Base-by-base conservation (phyloP, 345 rosid species). In the Noccaea caerulescens region DNA sequence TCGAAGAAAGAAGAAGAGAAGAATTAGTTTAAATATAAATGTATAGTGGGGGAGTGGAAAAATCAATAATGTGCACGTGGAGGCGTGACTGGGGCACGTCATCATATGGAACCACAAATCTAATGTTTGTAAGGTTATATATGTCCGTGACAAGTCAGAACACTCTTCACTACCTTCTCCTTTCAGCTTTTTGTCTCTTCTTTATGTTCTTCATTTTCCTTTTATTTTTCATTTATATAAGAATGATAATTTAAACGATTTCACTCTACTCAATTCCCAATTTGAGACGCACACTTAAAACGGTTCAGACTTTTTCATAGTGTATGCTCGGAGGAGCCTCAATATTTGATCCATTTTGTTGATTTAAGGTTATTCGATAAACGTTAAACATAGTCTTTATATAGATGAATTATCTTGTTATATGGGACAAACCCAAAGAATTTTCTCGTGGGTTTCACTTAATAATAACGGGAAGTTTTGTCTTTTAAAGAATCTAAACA, bases 141-240 rank as follows among this genome's bases (percentile, higher is more conserved):
- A 16, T 66, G 67, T 66, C 67, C 67, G 46, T 73, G 77, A 72
- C 70, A 63, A 64, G 25, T 73, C 60, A 39, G 46, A 58, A 38
- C 77, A 67, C 69, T 75, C 67, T 67, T 57, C 52, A 30, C 65
- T 46, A 56, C 47, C 66, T 50, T 75, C 73, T 75, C 51, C 41
- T 68, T 42, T 68, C 73, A 68, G 69, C 78, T 75, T 75, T 75
- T 75, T 68, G 73, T 75, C 78, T 68, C 73, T 68, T 54, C 57
- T 73, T 58, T 43, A 3, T 55, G 54, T 54, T 12, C 10, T 33
- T 45, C 34, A 3, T 55, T 72, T 54, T 12, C 10, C 16, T 45
- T 34, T 36, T 5, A 2, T 50, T 49, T 23, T 37, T 4, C 9
- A 1, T 55, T 68, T 60, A 41, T 4, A 4, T 4, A 4, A 32